Evolutionary conservation across 345 rosid genomes (phyloP).

Genomic region (Tarenaya hassleriana): DNA sequence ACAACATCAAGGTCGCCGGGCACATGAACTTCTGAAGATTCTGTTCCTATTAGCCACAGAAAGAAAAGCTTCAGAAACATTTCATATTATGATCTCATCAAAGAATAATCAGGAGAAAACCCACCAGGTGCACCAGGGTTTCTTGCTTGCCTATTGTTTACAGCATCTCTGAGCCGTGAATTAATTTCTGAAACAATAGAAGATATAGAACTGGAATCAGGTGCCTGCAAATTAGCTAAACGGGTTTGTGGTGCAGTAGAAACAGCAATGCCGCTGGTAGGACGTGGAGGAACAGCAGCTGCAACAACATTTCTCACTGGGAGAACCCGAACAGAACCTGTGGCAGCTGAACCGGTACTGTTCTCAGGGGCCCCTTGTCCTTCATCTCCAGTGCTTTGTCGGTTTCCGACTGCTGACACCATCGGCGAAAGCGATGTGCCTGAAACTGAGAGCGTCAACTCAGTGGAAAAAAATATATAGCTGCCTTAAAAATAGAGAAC

Average conservation of each 20-base stretch:
- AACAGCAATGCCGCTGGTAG: slow-evolving; percentile 28
- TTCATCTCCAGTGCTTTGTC: slow-evolving; percentile 43
- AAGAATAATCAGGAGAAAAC: slow-evolving; percentile 11
- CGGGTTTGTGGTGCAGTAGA: slow-evolving; percentile 31
- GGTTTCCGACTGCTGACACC: slow-evolving; percentile 45
- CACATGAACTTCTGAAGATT: slow-evolving; percentile 18
- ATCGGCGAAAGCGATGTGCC: slow-evolving; percentile 53
- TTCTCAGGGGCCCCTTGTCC: slow-evolving; percentile 44
- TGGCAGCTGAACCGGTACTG: too few relatives aligned
- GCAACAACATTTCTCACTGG: slow-evolving; percentile 47
- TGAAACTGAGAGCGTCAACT: slow-evolving; percentile 26
- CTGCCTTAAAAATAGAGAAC: slow-evolving; percentile 9
- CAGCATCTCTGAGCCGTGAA: slow-evolving; percentile 42
- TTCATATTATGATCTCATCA: slow-evolving; percentile 1
- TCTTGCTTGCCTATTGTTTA: slow-evolving; percentile 43
- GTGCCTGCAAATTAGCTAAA: background rate
- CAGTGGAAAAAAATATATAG: background rate
- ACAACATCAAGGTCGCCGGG: slow-evolving; percentile 23
- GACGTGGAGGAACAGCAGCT: slow-evolving; percentile 39
- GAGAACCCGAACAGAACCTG: slow-evolving; percentile 33
- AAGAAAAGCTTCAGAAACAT: slow-evolving; percentile 19
- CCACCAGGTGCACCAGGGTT: slow-evolving; percentile 48
- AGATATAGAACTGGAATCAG: too few relatives aligned
- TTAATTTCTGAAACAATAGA: slow-evolving; percentile 39
- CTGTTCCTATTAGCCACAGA: slow-evolving; percentile 28